These are phyloP conservation scores for Epichloe gansuensis DNA, from an alignment of 2,329 filamentous ascomycete species.

Conservation along the genomic window DNA sequence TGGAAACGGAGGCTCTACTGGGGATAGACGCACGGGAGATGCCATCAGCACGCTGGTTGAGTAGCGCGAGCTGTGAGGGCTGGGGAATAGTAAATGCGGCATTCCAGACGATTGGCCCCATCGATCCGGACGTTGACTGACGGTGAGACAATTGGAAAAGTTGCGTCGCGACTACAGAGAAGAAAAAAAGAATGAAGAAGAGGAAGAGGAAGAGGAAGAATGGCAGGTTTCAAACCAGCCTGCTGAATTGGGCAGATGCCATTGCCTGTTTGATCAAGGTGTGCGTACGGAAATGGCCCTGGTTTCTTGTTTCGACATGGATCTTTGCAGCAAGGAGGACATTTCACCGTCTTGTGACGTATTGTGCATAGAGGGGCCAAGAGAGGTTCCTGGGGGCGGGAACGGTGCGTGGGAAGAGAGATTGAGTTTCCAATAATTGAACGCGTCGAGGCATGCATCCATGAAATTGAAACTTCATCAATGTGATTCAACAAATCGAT, in stretches of 20 bases:
- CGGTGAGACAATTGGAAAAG: slow-evolving; percentile 1
- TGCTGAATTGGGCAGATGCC: neutral
- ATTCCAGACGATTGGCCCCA: slow-evolving; percentile 5
- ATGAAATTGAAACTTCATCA: neutral
- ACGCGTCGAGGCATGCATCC: neutral
- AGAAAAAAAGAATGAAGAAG: neutral
- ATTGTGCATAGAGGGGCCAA: neutral
- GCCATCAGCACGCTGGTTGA: slow-evolving; percentile 1
- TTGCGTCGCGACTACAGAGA: neutral
- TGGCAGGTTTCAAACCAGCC: neutral
- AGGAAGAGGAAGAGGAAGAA: too few relatives aligned
- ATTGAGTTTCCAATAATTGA: slow-evolving; percentile 4
- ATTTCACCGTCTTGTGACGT: neutral
- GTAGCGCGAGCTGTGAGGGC: slow-evolving; percentile 1
- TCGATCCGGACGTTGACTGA: neutral
- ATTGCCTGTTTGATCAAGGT: neutral
- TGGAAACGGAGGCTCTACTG: slow-evolving; percentile 8
- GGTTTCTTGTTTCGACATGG: neutral
- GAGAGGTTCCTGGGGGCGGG: neutral
- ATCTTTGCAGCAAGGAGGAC: neutral
- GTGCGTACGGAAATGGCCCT: neutral
- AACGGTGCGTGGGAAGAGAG: neutral
- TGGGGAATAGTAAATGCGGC: slow-evolving; percentile 4
- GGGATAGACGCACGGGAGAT: slow-evolving; percentile 7
- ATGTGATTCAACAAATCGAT: neutral